Conservation (phyloP, 768 basidiomycete genomes). For the Gymnopilus dilepis region DNA sequence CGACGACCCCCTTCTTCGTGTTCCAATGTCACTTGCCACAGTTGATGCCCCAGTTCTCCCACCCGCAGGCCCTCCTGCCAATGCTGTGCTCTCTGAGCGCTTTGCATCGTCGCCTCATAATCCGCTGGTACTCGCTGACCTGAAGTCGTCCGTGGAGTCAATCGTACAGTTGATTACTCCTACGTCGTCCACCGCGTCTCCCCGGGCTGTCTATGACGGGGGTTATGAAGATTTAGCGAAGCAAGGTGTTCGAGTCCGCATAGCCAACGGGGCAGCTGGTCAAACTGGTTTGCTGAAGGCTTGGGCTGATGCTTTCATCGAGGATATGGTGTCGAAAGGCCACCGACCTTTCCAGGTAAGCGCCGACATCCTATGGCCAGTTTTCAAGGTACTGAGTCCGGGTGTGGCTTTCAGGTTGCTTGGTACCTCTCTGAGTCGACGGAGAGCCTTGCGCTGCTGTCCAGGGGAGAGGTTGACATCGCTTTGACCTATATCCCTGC, state of each 20-base stretch:
- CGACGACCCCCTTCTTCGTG: not conserved
- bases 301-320: slow-evolving; percentile 54
- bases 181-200: not conserved
- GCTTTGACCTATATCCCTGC: slow-evolving; percentile 59
- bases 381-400: not conserved
- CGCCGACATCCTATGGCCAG: not conserved
- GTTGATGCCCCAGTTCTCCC: not conserved
- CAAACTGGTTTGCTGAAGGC: slow-evolving; percentile 54
- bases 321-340: slow-evolving; percentile 36
- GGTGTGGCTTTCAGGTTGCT: slow-evolving; percentile 42
- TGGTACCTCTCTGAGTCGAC: slow-evolving; percentile 66
- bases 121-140: not conserved
- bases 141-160: not conserved
- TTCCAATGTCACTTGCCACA: not conserved
- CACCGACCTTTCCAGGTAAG: slow-evolving; percentile 39
- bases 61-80: not conserved
- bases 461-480: slow-evolving; percentile 48
- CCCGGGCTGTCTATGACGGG: slow-evolving; percentile 44
- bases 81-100: too few relatives aligned
- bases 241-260: slow-evolving; percentile 46
- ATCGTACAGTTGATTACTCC: not conserved
- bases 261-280: slow-evolving; percentile 57
- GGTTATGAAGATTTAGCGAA: slow-evolving; percentile 35
- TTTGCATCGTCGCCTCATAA: too few relatives aligned
- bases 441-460: slow-evolving; percentile 48